Percentiles rank a stretch among this genome's conserved stretches.
These are phyloP conservation scores for Myxozyma sirexii DNA, from an alignment of 805 yeast genomes.

Conservation along the genomic window DNA sequence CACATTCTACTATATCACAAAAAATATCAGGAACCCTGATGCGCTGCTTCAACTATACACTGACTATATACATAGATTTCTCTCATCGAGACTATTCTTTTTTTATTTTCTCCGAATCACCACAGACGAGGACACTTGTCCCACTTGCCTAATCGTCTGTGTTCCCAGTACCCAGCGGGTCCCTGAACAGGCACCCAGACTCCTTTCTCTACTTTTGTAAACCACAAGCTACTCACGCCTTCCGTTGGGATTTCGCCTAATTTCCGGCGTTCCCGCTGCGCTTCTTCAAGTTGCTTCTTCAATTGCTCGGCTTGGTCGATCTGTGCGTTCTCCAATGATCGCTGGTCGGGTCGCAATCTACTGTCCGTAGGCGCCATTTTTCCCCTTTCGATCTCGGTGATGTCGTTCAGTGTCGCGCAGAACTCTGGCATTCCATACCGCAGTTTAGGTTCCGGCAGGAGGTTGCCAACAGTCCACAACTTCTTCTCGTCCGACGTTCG, in stretches of 20 bases:
- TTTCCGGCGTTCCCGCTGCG: constrained; percentile 76
- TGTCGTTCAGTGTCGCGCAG: constrained; percentile 78
- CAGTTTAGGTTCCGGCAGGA: constrained; percentile 58
- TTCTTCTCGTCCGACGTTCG: constrained; percentile 42
- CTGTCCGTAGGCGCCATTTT: constrained; percentile 83
- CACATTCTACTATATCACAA: too few species aligned
- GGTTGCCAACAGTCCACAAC: constrained; percentile 70
- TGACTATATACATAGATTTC: background rate
- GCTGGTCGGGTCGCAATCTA: constrained; percentile 84
- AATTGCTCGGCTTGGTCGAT: constrained; percentile 69
- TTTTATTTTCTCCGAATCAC: constrained; percentile 3
- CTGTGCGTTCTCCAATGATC: constrained; percentile 67
- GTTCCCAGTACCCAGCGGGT: constrained; percentile 29
- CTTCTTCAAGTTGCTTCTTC: constrained; percentile 72
- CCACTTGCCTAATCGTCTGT: constrained; percentile 22
- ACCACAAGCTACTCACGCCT: constrained; percentile 29
- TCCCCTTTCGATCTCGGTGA: constrained; percentile 69
- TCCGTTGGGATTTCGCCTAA: constrained; percentile 27
- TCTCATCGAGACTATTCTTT: background rate
- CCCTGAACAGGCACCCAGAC: constrained; percentile 33
- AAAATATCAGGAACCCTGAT: too few species aligned
- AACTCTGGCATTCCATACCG: constrained; percentile 87
- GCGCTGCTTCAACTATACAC: too few species aligned
- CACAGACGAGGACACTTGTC: constrained; percentile 22
- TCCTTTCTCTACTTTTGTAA: constrained; percentile 23